These are phyloP conservation scores for Abortiporus biennis DNA, from an alignment of 1,284 basidiomycete genomes.

Conservation along the genomic window DNA sequence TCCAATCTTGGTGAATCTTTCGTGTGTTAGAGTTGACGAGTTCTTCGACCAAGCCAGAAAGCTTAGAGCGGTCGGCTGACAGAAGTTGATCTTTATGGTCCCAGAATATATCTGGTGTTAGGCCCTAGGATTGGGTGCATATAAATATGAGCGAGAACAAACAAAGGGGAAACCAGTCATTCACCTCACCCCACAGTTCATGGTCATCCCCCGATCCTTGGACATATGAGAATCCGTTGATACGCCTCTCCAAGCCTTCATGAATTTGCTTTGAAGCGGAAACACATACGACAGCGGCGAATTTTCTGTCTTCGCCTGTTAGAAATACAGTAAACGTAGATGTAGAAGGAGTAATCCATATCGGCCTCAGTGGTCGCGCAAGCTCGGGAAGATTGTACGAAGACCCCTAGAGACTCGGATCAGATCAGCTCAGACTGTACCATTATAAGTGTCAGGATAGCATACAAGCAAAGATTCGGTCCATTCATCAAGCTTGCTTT, in stretches of 20 bases:
- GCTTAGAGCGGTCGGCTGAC: conserved; percentile 32
- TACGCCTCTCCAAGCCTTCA: conserved; percentile 51
- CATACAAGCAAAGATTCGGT: conserved; percentile 53
- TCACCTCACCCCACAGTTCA: conserved; percentile 80
- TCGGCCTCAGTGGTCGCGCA: conserved; percentile 48
- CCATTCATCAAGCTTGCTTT: conserved; percentile 57
- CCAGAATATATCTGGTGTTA: conserved; percentile 78
- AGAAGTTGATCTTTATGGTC: conserved; percentile 46
- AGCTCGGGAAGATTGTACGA: conserved; percentile 46
- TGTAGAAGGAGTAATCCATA: conserved; percentile 63
- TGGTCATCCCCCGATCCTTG: conserved; percentile 91
- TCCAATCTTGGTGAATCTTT: conserved; percentile 11
- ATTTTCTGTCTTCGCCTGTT: conserved; percentile 22
- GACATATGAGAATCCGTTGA: conserved; percentile 68
- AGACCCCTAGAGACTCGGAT: conserved; percentile 35
- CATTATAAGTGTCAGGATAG: too few species aligned
- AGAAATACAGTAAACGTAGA: conserved; percentile 35
- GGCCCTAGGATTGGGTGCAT: conserved; percentile 41
- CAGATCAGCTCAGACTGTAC: too few species aligned
- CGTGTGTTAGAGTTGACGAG: conserved; percentile 29
- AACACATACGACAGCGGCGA: conserved; percentile 68
- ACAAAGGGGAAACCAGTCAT: too few species aligned
- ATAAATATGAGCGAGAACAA: too few species aligned
- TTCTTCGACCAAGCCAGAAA: conserved; percentile 41
- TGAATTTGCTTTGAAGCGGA: conserved; percentile 68